These are phyloP conservation scores for Globisporangium heterothallicum DNA, from an alignment of 352 stramenopile genomes.

Conservation along the genomic window DNA sequence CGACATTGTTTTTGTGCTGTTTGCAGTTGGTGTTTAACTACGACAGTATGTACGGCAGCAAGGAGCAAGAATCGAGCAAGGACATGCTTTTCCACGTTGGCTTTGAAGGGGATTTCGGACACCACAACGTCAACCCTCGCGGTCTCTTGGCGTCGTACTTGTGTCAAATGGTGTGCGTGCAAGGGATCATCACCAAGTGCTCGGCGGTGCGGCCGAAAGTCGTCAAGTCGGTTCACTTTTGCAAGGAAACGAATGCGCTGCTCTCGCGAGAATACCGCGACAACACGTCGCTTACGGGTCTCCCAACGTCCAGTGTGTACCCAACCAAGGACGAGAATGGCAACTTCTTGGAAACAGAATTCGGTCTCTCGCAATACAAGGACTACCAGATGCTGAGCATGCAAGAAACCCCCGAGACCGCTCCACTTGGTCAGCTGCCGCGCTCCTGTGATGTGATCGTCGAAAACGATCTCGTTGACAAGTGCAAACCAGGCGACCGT, in stretches of 20 bases:
- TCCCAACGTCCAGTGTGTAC: conserved; percentile 87
- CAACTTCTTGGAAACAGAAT: conserved; percentile 97
- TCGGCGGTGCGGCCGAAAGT: conserved; percentile 97
- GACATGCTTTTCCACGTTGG: conserved; percentile 86
- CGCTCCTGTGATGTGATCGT: conserved; percentile 97
- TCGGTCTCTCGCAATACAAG: conserved; percentile 97
- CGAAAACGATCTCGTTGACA: conserved; percentile 98
- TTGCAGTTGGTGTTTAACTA: conserved; percentile 70
- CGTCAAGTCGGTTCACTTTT: conserved; percentile 97
- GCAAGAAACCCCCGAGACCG: conserved; percentile 89
- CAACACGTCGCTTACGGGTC: conserved; percentile 92
- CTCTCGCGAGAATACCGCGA: conserved; percentile 95
- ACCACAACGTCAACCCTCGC: conserved; percentile 91
- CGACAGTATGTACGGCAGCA: conserved; percentile 75
- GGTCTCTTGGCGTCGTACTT: conserved; percentile 88
- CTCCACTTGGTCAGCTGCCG: conserved; percentile 95
- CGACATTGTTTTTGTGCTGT: no score
- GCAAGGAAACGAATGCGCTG: conserved; percentile 92
- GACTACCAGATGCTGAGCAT: conserved; percentile 96
- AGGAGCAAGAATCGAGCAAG: conserved; percentile 60
- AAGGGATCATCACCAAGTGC: conserved; percentile 99
- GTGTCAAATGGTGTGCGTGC: conserved; percentile 95
- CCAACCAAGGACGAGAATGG: conserved; percentile 95
- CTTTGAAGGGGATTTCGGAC: conserved; percentile 92
- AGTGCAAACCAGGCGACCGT: conserved; percentile 97